Base-by-base conservation (phyloP, 2,329 filamentous ascomycete species). In the Onygenales sp. region DNA sequence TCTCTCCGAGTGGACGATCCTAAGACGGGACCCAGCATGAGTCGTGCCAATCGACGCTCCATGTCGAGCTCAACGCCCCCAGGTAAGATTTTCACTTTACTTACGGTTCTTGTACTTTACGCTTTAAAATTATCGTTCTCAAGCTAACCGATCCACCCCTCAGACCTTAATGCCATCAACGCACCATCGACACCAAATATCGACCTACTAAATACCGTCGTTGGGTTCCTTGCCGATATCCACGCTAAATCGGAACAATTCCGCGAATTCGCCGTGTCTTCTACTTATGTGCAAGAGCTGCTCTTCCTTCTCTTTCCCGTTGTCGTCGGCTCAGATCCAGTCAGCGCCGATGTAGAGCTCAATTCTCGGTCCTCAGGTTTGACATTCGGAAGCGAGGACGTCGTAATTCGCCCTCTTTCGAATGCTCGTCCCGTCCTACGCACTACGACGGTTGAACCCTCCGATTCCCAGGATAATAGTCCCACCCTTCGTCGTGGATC, bases 341-440 rank as follows among this genome's bases (percentile, higher is more conserved):
- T 96, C 41, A 86, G 82, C 52, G 84, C 93, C 0, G 87, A 93
- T 61, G 87, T 84, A 0, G 93, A 98, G 67, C 73, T 97, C n/a
- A 84, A 89, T 61, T 91, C 89, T 13, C 81, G 86, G 61, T 86
- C 91, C 59, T 87, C 87, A 9, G 81, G 83, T 1, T 78, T 95
- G 54, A 92, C 83, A 0, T 95, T 95, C 60, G 89, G 93, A 60
- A 89, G 89, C 1, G 84, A 85, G 44, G 89, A 92, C 68, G 86
- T 95, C 1, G 86, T 91, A 27, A 87, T 94, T 56, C 83, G 87
- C 11, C 88, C 89, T 0, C 78, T 88, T 4, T 83, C 82, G 0
- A 82, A 83, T 70, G 57, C 71, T 50, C 81, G 63, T 13, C 85
- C 87, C 0, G 86, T 92, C 36, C 81, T 96, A 17, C 82, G 87